Conservation (phyloP, 306 rosid species). For the Inga oerstediana region DNA sequence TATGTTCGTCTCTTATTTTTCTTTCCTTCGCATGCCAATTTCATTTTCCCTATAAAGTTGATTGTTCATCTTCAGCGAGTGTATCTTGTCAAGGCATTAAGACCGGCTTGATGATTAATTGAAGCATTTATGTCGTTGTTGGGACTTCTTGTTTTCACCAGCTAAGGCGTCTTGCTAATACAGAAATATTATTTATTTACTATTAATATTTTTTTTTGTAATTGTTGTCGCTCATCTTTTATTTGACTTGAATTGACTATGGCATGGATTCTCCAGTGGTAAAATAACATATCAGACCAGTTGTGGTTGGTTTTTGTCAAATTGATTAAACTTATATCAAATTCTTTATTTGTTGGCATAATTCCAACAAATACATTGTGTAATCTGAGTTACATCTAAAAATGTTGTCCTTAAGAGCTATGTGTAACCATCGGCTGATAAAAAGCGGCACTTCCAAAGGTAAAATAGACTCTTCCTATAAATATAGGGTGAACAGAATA, state of each 20-base stretch:
- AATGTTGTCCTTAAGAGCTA: too few species aligned
- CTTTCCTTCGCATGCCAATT: slow-evolving; percentile 23
- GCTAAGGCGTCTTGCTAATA: slow-evolving; percentile 2
- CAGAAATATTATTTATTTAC: neutral
- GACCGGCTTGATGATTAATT: slow-evolving; percentile 27
- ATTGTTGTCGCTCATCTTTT: slow-evolving; percentile 35
- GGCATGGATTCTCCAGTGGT: slow-evolving; percentile 18
- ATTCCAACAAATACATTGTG: too few species aligned
- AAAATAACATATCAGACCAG: slow-evolving; percentile 22
- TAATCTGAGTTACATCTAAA: too few species aligned
- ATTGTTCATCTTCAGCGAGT: slow-evolving; percentile 11
- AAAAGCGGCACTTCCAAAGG: too few species aligned
- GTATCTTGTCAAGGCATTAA: neutral
- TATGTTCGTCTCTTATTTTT: slow-evolving; percentile 34
- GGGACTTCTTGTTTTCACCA: neutral
- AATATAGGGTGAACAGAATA: too few species aligned
- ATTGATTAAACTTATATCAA: too few species aligned
- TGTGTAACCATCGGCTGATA: too few species aligned
- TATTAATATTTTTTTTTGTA: slow-evolving; percentile 17
- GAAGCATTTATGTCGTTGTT: slow-evolving; percentile 19
- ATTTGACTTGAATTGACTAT: slow-evolving; percentile 35
- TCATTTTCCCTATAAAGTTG: slow-evolving; percentile 27
- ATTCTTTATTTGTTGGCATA: too few species aligned
- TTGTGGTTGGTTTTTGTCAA: neutral
- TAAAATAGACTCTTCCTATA: too few species aligned